Percentiles rank a stretch among this genome's conserved stretches.
Evolutionary conservation across 306 rosid species (phyloP).

Genomic region (Pterocarpus macrocarpus): DNA sequence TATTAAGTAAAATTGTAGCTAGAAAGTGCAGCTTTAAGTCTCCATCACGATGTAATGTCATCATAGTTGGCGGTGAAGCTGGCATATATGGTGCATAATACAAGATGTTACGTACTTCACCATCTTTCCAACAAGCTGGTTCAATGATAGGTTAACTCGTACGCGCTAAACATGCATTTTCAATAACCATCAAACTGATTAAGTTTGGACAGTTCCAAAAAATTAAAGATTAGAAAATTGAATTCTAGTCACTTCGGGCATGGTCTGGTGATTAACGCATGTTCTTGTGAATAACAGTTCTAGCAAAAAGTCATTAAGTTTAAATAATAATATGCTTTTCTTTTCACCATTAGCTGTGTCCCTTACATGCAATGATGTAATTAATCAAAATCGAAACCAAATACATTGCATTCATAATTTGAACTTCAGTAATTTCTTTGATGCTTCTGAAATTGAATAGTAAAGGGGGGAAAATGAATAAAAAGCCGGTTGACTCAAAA

Average conservation of each 20-base stretch:
- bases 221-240: neutral
- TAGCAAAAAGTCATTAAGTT: neutral
- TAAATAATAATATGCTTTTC: slow-evolving; percentile 24
- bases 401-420: neutral
- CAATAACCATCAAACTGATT: slow-evolving; percentile 3
- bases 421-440: neutral
- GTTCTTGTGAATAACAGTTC: slow-evolving; percentile 2
- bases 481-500: too few species aligned
- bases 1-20: neutral
- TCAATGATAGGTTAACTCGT: slow-evolving; percentile 19
- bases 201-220: slow-evolving; percentile 9
- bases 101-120: neutral
- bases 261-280: neutral
- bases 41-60: slow-evolving; percentile 13
- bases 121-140: neutral
- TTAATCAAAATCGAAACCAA: neutral
- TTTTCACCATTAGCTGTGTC: neutral
- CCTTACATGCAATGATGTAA: neutral
- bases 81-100: neutral
- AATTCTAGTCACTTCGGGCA: slow-evolving; percentile 22
- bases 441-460: too few species aligned
- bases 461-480: too few species aligned
- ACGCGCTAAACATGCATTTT: slow-evolving; percentile 2
- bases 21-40: slow-evolving; percentile 3
- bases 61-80: slow-evolving; percentile 19